Evolutionary conservation across 2,329 filamentous ascomycete species (phyloP).

Genomic region (Fusarium torreyae): DNA sequence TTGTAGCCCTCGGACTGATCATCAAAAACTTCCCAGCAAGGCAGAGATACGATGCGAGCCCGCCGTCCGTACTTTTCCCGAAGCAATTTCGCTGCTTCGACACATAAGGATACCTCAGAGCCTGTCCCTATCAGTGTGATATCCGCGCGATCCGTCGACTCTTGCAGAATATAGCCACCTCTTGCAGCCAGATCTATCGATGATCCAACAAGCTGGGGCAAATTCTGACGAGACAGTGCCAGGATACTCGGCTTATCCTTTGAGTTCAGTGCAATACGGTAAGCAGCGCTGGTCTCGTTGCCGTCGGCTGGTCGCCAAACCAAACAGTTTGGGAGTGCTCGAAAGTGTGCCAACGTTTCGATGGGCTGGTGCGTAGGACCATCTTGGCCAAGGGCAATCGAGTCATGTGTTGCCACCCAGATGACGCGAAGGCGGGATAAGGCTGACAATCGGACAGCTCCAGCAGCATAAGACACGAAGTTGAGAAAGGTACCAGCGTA

Average conservation of each 20-base stretch:
- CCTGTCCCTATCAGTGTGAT: slow-evolving; percentile 95
- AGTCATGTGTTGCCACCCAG: slow-evolving; percentile 98
- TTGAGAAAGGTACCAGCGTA: slow-evolving; percentile 98
- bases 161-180: slow-evolving; percentile 93
- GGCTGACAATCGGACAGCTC: slow-evolving; percentile 93
- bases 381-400: slow-evolving; percentile 98
- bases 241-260: slow-evolving; percentile 93
- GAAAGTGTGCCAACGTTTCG: slow-evolving; percentile 98
- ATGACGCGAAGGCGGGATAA: slow-evolving; percentile 92
- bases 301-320: slow-evolving; percentile 99
- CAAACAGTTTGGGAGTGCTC: slow-evolving; percentile 98
- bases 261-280: slow-evolving; percentile 94
- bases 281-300: slow-evolving; percentile 97
- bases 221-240: slow-evolving; percentile 96
- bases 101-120: slow-evolving; percentile 93
- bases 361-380: slow-evolving; percentile 99
- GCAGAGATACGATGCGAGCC: slow-evolving; percentile 94
- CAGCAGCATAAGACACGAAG: slow-evolving; percentile 98
- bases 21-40: slow-evolving; percentile 98
- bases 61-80: slow-evolving; percentile 89
- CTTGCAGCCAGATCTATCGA: slow-evolving; percentile 91
- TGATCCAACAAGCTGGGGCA: slow-evolving; percentile 96
- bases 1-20: slow-evolving; percentile 94
- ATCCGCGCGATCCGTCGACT: slow-evolving; percentile 80
- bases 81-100: slow-evolving; percentile 93